These are phyloP conservation scores for Cercospora zeae-maydis DNA, from an alignment of 2,329 filamentous ascomycete species.

Conservation along the genomic window DNA sequence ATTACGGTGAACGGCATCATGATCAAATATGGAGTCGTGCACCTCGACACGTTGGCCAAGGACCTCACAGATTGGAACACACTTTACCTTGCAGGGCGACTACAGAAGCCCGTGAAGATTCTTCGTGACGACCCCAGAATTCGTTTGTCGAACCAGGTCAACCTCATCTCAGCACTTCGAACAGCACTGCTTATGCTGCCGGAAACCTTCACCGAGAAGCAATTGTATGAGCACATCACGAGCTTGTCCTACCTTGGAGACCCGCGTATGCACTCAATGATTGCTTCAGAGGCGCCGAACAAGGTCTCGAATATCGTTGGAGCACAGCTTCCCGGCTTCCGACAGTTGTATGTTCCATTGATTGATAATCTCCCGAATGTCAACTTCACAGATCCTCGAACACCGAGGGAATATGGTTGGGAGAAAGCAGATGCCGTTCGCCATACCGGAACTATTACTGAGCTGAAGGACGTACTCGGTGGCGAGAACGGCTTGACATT, in stretches of 20 bases:
- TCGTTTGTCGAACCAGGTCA: slow-evolving; percentile 91
- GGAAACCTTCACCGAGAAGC: slow-evolving; percentile 74
- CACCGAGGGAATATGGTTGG: slow-evolving; percentile 44
- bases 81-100: slow-evolving; percentile 88
- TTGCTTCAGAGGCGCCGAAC: slow-evolving; percentile 69
- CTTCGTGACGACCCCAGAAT: slow-evolving; percentile 89
- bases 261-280: slow-evolving; percentile 80
- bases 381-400: slow-evolving; percentile 64
- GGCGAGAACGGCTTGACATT: slow-evolving; percentile 64
- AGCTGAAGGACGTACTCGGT: slow-evolving; percentile 55
- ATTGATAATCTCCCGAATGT: slow-evolving; percentile 89
- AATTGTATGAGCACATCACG: slow-evolving; percentile 87
- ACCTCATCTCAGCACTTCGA: slow-evolving; percentile 85
- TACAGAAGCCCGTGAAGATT: slow-evolving; percentile 98
- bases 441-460: slow-evolving; percentile 38
- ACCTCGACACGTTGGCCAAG: slow-evolving; percentile 79
- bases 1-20: slow-evolving; percentile 90
- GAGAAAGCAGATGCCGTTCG: slow-evolving; percentile 39
- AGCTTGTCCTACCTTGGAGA: slow-evolving; percentile 93
- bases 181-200: slow-evolving; percentile 85
- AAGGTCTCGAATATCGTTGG: slow-evolving; percentile 94
- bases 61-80: slow-evolving; percentile 92
- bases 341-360: slow-evolving; percentile 82
- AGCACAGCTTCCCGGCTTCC: slow-evolving; percentile 87
- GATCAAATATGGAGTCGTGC: slow-evolving; percentile 97